Conservation (phyloP, 2,329 filamentous ascomycete species). For the Trichophyton mentagrophytes region DNA sequence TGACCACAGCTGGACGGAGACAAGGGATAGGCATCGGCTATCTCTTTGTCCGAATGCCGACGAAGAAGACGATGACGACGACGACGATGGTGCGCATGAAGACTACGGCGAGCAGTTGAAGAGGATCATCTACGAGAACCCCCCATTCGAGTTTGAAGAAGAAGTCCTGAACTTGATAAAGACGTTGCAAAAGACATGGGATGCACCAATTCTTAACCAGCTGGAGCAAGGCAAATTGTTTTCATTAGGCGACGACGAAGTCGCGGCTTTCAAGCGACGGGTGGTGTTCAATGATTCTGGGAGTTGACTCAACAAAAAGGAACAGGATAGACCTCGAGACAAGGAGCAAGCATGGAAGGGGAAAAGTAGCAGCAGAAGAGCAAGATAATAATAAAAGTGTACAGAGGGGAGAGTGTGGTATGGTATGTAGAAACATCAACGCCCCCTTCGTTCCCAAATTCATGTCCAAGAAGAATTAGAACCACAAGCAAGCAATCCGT, state of each 20-base stretch:
- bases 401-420: neutral
- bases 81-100: constrained; percentile 5
- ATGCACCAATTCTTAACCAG: constrained; percentile 39
- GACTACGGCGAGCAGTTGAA: constrained; percentile 19
- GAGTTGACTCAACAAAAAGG: neutral
- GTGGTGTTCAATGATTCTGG: neutral
- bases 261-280: neutral
- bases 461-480: neutral
- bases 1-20: neutral
- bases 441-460: neutral
- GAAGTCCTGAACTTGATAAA: constrained; percentile 31
- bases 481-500: neutral
- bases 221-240: constrained; percentile 37
- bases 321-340: neutral
- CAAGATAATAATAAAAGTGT: neutral
- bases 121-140: constrained; percentile 18
- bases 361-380: no score
- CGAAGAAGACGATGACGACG: constrained; percentile 7
- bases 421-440: neutral
- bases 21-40: constrained; percentile 9
- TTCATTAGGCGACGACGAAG: neutral
- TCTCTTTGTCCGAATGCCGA: constrained; percentile 10
- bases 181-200: constrained; percentile 31
- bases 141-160: constrained; percentile 28
- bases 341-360: neutral